Conservation (phyloP, 306 rosid species). For the Quercus suber region DNA sequence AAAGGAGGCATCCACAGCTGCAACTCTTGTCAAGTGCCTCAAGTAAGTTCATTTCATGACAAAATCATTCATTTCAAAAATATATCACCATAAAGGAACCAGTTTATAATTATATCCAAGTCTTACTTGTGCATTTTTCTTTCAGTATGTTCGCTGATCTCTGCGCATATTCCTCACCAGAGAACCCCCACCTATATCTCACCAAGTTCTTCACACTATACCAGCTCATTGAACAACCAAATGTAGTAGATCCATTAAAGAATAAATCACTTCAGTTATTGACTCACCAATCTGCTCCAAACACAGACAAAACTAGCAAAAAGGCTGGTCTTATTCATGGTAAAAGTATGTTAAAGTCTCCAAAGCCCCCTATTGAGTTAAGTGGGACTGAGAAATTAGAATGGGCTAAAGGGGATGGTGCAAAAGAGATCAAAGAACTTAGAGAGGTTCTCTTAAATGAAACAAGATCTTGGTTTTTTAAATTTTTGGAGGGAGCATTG, state of each 20-base stretch:
- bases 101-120: not conserved
- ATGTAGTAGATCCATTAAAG: constrained; percentile 37
- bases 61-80: not conserved
- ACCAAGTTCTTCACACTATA: constrained; percentile 71
- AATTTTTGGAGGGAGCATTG: constrained; percentile 67
- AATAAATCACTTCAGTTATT: constrained; percentile 39
- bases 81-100: not conserved
- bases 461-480: constrained; percentile 87
- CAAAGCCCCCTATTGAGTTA: constrained; percentile 40
- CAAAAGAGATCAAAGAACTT: constrained; percentile 55
- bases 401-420: constrained; percentile 70
- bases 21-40: constrained; percentile 66
- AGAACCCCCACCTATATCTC: constrained; percentile 65
- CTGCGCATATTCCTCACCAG: constrained; percentile 64
- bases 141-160: constrained; percentile 68
- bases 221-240: constrained; percentile 62
- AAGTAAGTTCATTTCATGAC: constrained; percentile 41
- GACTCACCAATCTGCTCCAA: constrained; percentile 37
- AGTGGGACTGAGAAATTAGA: constrained; percentile 64
- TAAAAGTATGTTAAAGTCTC: constrained; percentile 39
- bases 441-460: constrained; percentile 56
- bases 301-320: constrained; percentile 46
- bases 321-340: constrained; percentile 24
- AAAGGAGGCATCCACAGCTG: constrained; percentile 74
- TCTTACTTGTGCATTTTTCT: constrained; percentile 11